Base-by-base conservation (phyloP, 129 eudicot genomes). In the Solidago caesia region DNA sequence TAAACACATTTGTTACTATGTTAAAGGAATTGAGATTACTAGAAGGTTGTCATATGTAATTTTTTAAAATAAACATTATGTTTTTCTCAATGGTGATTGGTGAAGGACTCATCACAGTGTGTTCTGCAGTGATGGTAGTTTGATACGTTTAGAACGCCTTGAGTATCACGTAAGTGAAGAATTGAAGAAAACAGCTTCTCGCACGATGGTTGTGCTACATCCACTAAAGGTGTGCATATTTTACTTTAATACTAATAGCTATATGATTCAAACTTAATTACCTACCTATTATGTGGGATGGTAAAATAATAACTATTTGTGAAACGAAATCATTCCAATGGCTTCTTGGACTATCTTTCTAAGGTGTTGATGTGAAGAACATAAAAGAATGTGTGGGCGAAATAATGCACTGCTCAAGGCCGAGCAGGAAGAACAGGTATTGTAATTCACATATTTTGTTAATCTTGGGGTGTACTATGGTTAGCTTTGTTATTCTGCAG, bases 161-260 rank as follows among this genome's bases (percentile, higher is more conserved):
- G 99, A 95, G 73, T 84, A 87, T 84, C 96, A 95, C 42, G 75
- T 95, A 25, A 84, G 99, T 59, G 99, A 95, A 85, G 99, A 95
- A 73, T 72, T 95, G 64, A 95, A 95, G 79, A 91, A 84, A 87
- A 82, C 92, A 4, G 94, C 99, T 49, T 82, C 99, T 51, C 94
- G 97, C 7, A 79, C 87, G 43, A 87, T 95, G 96, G 99, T 91
- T 70, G 99, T 95, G 52, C 76, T 95, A 44, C 69, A 91, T 80
- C 99, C 99, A 43, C 83, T 95, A 4, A 95, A 95, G 99, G 99
- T 91, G 26, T 60, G 81, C 71, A 59, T 64, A 49, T 14, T 60
- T 81, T 63, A 4, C 15, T 73, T 27, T 63, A 16, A 49, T 64
- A 4, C 1, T 51, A 2, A 25, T 29, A 69, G 14, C 44, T 27